These are phyloP conservation scores for Cantharellus anzutake DNA, from an alignment of 768 basidiomycete genomes.

Conservation along the genomic window DNA sequence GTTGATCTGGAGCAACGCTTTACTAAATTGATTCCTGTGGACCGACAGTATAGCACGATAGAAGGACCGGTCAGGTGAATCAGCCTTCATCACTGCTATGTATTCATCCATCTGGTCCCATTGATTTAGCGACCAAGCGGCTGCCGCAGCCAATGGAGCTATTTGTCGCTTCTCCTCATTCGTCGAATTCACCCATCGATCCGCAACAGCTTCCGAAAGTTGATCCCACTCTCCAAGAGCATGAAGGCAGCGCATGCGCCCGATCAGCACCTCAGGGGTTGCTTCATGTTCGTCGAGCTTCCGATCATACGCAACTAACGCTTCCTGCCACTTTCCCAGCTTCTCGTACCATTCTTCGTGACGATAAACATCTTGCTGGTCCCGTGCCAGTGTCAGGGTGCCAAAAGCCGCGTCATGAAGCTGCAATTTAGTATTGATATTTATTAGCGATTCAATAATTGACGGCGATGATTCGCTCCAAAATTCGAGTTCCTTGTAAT, in stretches of 20 bases:
- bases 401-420: constrained; percentile 98
- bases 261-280: constrained; percentile 58
- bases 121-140: constrained; percentile 89
- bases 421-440: constrained; percentile 90
- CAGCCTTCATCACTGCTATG: constrained; percentile 78
- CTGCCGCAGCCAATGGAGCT: constrained; percentile 91
- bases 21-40: constrained; percentile 89
- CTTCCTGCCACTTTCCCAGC: constrained; percentile 91
- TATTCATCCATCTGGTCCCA: constrained; percentile 99
- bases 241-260: constrained; percentile 88
- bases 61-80: constrained; percentile 87
- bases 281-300: constrained; percentile 41
- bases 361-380: constrained; percentile 76
- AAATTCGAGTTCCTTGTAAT: constrained; percentile 97
- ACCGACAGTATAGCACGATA: constrained; percentile 91
- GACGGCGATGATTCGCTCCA: constrained; percentile 70
- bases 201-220: constrained; percentile 66
- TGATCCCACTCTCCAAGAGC: constrained; percentile 97
- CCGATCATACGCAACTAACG: constrained; percentile 58
- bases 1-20: constrained; percentile 75
- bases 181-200: constrained; percentile 68
- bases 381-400: constrained; percentile 73
- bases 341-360: constrained; percentile 99
- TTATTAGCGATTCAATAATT: constrained; percentile 86
- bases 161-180: constrained; percentile 78